A percentile compares a stretch with the other conserved stretches of the same genome.
phyloP scores from a whole-genome alignment of 352 stramenopile genomes.

The Ophiocytium majus region DNA sequence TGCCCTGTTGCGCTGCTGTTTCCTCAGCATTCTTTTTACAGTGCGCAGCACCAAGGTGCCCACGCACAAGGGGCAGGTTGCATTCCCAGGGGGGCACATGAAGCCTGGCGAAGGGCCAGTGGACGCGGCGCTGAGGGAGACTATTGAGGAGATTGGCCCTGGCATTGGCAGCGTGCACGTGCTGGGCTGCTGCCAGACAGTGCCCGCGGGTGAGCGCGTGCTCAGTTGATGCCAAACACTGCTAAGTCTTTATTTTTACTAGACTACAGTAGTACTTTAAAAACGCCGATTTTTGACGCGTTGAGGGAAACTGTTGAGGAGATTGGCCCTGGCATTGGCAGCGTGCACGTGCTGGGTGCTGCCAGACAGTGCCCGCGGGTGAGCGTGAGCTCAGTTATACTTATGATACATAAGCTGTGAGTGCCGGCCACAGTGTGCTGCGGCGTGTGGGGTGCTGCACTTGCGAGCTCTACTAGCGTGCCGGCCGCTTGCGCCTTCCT shows the following conservation, averaged over 20 bases:
- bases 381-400: too few species aligned
- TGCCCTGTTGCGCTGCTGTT: neutral
- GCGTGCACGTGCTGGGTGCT: neutral
- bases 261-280: too few species aligned
- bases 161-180: constrained; percentile 5
- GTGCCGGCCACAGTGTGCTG: too few species aligned
- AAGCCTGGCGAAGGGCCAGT: neutral
- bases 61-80: constrained; percentile 11
- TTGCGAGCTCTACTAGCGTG: too few species aligned
- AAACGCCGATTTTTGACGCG: too few species aligned
- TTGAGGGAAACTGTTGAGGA: neutral
- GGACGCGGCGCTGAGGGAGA: constrained; percentile 2
- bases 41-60: neutral
- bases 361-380: neutral
- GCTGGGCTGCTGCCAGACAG: neutral
- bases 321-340: neutral
- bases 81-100: constrained; percentile 10
- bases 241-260: too few species aligned
- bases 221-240: too few species aligned
- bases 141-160: neutral
- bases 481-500: too few species aligned
- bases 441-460: too few species aligned
- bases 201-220: constrained; percentile 11
- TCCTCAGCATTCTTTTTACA: constrained; percentile 1
- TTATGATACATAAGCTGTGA: too few species aligned